phyloP scores from a whole-genome alignment of 306 rosid species.

The Casuarina glauca region DNA sequence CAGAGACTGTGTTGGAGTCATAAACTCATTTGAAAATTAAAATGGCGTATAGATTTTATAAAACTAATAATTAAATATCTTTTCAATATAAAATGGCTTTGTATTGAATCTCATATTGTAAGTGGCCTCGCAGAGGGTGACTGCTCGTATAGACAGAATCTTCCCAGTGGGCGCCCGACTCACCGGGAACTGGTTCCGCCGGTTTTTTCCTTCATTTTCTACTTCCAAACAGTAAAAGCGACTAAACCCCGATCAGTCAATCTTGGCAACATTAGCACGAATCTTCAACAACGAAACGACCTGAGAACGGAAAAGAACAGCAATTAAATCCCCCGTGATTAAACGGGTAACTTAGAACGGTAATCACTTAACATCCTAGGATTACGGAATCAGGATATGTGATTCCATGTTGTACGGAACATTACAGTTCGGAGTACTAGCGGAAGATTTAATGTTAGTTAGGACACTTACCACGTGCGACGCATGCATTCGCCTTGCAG shows the following conservation, averaged over 20 bases:
- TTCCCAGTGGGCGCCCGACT: background rate
- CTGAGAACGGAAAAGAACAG: background rate
- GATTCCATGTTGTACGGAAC: background rate
- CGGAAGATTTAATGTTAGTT: too few relatives aligned
- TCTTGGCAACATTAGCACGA: background rate
- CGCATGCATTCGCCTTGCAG: too few relatives aligned
- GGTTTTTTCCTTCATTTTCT: background rate
- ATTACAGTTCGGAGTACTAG: background rate
- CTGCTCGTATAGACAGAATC: background rate
- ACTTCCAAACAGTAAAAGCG: background rate
- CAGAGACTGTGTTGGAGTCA: background rate
- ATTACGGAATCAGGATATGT: background rate
- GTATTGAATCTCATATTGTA: background rate
- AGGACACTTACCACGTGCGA: too few relatives aligned
- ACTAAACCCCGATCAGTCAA: background rate
- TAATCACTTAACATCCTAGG: background rate
- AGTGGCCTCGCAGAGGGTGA: background rate
- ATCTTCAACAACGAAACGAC: background rate
- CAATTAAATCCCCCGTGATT: background rate
- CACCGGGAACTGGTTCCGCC: background rate
- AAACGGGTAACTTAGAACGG: background rate
- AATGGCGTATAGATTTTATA: background rate
- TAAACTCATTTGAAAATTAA: background rate
- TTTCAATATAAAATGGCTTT: background rate
- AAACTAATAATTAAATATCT: background rate